Evolutionary conservation across 2,329 filamentous ascomycete species (phyloP).

Genomic region (Coleophoma crateriformis): DNA sequence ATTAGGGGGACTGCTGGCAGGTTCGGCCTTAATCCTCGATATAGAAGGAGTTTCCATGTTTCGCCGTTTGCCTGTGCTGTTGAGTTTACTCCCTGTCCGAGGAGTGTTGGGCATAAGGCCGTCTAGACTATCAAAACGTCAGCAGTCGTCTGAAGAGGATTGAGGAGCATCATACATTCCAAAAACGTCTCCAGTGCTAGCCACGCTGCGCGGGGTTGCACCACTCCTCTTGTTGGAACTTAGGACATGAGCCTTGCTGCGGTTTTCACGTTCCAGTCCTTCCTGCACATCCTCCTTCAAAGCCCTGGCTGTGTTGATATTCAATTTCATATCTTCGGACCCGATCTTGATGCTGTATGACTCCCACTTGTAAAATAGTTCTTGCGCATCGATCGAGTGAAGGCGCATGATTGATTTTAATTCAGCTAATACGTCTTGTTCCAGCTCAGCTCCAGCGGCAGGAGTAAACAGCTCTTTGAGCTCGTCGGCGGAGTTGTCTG

Average conservation of each 20-base stretch:
- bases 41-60: slow-evolving; percentile 41
- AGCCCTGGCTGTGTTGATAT: slow-evolving; percentile 64
- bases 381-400: slow-evolving; percentile 74
- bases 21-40: slow-evolving; percentile 38
- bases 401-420: slow-evolving; percentile 81
- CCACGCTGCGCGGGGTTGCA: slow-evolving; percentile 56
- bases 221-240: slow-evolving; percentile 57
- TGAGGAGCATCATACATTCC: slow-evolving; percentile 56
- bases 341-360: slow-evolving; percentile 96
- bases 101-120: slow-evolving; percentile 62
- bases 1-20: slow-evolving; percentile 38
- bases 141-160: slow-evolving; percentile 7
- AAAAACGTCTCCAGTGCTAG: slow-evolving; percentile 63
- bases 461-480: slow-evolving; percentile 22
- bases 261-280: slow-evolving; percentile 69
- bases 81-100: slow-evolving; percentile 20
- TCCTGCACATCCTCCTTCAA: slow-evolving; percentile 89
- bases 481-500: slow-evolving; percentile 13
- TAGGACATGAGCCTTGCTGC: slow-evolving; percentile 59
- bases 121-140: slow-evolving; percentile 47
- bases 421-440: slow-evolving; percentile 74
- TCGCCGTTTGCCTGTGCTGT: slow-evolving; percentile 22
- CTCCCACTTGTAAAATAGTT: slow-evolving; percentile 98
- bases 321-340: slow-evolving; percentile 65
- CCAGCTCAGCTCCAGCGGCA: slow-evolving; percentile 36